A percentile compares a stretch with the other conserved stretches of the same genome.
Conservation (phyloP, 2,329 filamentous ascomycete species). For the Talaromyces amestolkiae region DNA sequence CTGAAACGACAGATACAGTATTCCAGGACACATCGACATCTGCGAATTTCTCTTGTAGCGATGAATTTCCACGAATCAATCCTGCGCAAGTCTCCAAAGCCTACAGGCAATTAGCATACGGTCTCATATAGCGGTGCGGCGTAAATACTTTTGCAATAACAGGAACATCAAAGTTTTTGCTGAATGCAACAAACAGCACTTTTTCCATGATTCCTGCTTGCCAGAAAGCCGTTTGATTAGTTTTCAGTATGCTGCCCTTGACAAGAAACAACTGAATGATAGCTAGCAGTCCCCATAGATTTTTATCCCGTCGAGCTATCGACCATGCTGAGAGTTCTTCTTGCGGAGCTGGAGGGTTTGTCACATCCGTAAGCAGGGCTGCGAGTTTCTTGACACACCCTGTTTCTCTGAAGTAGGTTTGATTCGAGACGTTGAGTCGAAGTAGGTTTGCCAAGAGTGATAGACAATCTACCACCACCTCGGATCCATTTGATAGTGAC, state of each 20-base stretch:
- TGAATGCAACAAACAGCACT: constrained; percentile 80
- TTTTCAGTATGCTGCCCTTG: constrained; percentile 73
- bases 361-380: constrained; percentile 63
- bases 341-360: constrained; percentile 54
- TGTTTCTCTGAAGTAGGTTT: constrained; percentile 88
- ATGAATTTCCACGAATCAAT: constrained; percentile 76
- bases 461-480: constrained; percentile 87
- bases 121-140: constrained; percentile 1
- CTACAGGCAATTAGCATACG: constrained; percentile 39
- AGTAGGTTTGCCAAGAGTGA: constrained; percentile 87
- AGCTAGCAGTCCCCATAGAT: constrained; percentile 83
- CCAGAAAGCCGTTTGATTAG: constrained; percentile 83
- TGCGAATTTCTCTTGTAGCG: constrained; percentile 83
- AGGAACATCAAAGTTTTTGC: constrained; percentile 65
- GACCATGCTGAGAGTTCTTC: constrained; percentile 70
- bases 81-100: constrained; percentile 83
- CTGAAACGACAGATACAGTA: constrained; percentile 24
- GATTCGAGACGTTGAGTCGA: constrained; percentile 83
- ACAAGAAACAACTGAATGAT: constrained; percentile 84
- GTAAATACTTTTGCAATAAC: constrained; percentile 73
- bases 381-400: constrained; percentile 73
- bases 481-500: constrained; percentile 74
- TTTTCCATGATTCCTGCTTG: constrained; percentile 76
- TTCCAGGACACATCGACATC: constrained; percentile 68
- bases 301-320: constrained; percentile 76